A percentile compares a stretch with the other conserved stretches of the same genome.
These are phyloP conservation scores for Pseudogymnoascus sp. DNA, from an alignment of 2,329 filamentous ascomycete species.

Conservation along the genomic window DNA sequence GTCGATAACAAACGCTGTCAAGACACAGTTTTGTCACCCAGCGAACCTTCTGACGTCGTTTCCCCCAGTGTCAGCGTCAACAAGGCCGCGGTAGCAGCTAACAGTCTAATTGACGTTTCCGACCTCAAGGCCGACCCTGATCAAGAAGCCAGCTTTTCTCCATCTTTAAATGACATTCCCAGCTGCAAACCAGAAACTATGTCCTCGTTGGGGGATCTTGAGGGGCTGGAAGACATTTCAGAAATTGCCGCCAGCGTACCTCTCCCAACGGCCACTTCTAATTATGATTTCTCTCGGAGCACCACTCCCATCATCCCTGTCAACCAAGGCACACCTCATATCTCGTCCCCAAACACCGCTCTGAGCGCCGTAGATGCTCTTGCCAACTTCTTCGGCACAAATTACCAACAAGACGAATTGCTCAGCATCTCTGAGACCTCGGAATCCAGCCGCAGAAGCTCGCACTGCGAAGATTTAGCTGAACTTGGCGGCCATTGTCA, in stretches of 20 bases:
- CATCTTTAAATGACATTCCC: neutral
- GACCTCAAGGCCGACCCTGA: neutral
- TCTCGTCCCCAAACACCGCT: too few relatives aligned
- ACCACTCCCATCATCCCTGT: neutral
- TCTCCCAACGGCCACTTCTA: neutral
- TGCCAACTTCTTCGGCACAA: neutral
- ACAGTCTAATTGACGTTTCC: neutral
- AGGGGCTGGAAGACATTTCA: neutral
- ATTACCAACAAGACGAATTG: neutral
- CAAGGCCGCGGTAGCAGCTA: neutral
- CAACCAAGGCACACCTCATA: neutral
- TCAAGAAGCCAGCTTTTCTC: neutral
- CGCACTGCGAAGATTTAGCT: neutral
- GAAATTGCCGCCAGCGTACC: neutral
- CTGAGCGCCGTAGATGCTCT: neutral
- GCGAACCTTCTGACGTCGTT: neutral
- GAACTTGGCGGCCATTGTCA: neutral
- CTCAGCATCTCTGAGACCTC: neutral
- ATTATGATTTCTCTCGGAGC: too few relatives aligned
- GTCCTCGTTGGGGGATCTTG: neutral
- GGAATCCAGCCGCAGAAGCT: neutral
- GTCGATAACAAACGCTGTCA: too few relatives aligned
- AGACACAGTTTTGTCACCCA: too few relatives aligned
- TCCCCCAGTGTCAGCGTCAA: neutral
- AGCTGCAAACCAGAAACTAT: neutral